Conservation (phyloP, 257 asterid genomes). For the Handroanthus guayacan region DNA sequence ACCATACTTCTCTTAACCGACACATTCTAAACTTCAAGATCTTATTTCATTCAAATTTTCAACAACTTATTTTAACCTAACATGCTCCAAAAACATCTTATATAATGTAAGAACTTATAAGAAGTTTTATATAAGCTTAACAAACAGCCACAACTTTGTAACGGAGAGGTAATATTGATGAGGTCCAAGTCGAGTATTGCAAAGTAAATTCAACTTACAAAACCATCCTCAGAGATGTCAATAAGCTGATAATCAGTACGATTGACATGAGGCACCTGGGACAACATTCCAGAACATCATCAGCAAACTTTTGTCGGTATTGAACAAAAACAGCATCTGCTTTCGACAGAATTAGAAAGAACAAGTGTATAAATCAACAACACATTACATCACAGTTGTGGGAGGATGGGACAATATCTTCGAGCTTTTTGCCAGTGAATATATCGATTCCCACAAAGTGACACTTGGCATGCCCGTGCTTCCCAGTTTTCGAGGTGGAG, state of each 20-base stretch:
- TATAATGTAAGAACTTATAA: too few relatives aligned
- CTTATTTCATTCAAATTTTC: too few relatives aligned
- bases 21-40: too few relatives aligned
- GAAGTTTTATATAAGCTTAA: too few relatives aligned
- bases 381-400: conserved; percentile 50
- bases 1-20: too few relatives aligned
- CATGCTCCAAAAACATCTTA: too few relatives aligned
- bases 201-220: conserved; percentile 34
- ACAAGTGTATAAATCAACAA: neutral
- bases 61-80: too few relatives aligned
- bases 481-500: conserved; percentile 54
- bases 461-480: conserved; percentile 56
- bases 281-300: neutral
- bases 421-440: conserved; percentile 49
- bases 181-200: neutral
- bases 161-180: neutral
- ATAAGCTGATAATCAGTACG: conserved; percentile 53
- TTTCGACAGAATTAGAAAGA: neutral
- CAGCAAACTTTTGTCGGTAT: neutral
- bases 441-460: conserved; percentile 55
- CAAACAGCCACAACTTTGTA: neutral
- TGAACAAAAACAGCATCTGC: neutral
- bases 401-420: conserved; percentile 57
- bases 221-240: conserved; percentile 51
- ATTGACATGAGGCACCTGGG: conserved; percentile 54